Evolutionary conservation across 2,329 filamentous ascomycete genomes (phyloP), one percentile per base, ranked within the genome.

Genomic region (Aspergillus oerlinghausenensis): DNA sequence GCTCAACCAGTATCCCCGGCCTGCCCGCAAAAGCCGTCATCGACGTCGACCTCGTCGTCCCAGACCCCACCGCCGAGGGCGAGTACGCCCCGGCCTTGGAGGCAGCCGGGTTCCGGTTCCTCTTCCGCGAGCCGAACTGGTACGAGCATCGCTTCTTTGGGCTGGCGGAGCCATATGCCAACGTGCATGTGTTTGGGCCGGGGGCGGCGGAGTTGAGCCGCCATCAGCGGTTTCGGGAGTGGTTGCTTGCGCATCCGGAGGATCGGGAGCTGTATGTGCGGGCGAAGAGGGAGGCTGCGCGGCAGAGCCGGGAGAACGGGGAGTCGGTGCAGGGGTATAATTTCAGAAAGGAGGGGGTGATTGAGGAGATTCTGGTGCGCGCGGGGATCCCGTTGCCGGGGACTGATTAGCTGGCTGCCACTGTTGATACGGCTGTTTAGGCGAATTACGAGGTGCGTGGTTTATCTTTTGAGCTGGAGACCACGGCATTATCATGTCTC

Each of bases 1-100:
- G 81, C 26, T 82, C 79, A 11, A 83, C 82, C 28, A 79, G 77
- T 51, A 71, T 84, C 6, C 78, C 79, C 0, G 70, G 67, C 7
- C 73, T 84, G 3, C 71, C 78, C 0, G 81, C 82, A 49, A 83
- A 84, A 67, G 70, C 73, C 29, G 68, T 82, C 49, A 79, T 84
- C 49, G 81, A 84, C 63, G 73, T 84, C 28, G 82, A 83, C 61
- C 66, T 83, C 8, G 70, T 77, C 3, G 71, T 83, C 7, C 50
- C 63, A 3, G 70, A 80, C 50, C 56, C 73, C 25, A 60, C 61
- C 10, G 71, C 76, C 42, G 80, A 83, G 60, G 65, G 59, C 1
- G 65, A 67, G 1, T 82, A 82, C 57, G 77, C 75, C 7, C 62
- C 70, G 2, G 65, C 66, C 3, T 76, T 82, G 3, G 77, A 81